Evolutionary conservation across 73 alveolate species (phyloP).

Genomic region (Halteria grandinella): DNA sequence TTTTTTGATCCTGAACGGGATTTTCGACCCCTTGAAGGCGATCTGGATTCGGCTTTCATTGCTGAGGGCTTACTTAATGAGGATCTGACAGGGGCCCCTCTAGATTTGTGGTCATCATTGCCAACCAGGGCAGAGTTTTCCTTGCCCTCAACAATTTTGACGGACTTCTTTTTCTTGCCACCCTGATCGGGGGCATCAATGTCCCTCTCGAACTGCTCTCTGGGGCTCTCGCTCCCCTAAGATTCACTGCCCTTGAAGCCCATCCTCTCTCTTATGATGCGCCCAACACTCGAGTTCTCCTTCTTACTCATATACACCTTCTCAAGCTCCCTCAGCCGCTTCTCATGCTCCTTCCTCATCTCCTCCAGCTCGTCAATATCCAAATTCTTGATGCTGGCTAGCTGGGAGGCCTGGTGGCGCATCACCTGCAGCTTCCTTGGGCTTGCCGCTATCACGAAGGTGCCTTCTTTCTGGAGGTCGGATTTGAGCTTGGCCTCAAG

Average conservation of each 20-base stretch:
- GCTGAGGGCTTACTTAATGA: no score
- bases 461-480: constrained; percentile 29
- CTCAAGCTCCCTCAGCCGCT: constrained; percentile 40
- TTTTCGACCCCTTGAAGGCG: no score
- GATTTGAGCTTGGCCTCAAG: not conserved
- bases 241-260: constrained; percentile 8
- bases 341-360: constrained; percentile 49
- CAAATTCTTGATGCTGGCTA: constrained; percentile 35
- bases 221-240: no score
- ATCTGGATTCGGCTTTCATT: no score
- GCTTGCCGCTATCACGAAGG: constrained; percentile 57
- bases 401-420: constrained; percentile 60
- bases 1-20: constrained; percentile 4
- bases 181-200: no score
- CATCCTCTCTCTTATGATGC: constrained; percentile 23
- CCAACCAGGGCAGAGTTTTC: not conserved
- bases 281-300: constrained; percentile 48
- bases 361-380: constrained; percentile 56
- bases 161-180: constrained; percentile 1
- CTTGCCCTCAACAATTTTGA: constrained; percentile 1
- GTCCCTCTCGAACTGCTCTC: no score
- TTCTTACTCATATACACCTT: constrained; percentile 22
- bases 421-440: constrained; percentile 38
- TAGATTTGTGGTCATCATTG: not conserved
- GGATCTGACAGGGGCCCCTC: no score